Conservation (phyloP, 441 rosid genomes). For the Biscutella laevigata region DNA sequence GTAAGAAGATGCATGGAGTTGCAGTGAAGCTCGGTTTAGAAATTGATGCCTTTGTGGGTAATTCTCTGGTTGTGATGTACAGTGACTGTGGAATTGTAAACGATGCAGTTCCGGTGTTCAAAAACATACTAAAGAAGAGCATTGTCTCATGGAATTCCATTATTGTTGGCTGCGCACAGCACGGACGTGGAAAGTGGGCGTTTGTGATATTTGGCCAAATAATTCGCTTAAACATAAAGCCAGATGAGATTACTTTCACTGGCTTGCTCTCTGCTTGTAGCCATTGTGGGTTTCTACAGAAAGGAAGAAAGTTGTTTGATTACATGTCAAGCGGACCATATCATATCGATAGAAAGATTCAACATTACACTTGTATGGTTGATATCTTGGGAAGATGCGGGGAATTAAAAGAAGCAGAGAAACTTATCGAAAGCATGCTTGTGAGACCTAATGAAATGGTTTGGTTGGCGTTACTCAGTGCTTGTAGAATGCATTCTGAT, state of each 20-base stretch:
- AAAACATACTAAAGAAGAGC: conserved; percentile 34
- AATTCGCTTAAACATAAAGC: conserved; percentile 45
- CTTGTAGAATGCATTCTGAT: conserved; percentile 41
- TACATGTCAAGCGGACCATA: conserved; percentile 25
- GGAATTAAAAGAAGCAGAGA: conserved; percentile 47
- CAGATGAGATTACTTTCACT: conserved; percentile 52
- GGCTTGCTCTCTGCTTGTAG: conserved; percentile 59
- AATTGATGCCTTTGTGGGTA: conserved; percentile 52
- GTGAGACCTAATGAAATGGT: conserved; percentile 36
- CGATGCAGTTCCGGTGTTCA: conserved; percentile 43
- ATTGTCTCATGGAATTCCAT: conserved; percentile 69
- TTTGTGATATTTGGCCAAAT: conserved; percentile 45
- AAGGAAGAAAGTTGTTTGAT: conserved; percentile 35
- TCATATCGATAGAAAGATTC: conserved; percentile 29
- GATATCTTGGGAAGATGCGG: conserved; percentile 47
- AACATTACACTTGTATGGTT: conserved; percentile 50
- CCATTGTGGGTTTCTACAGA: conserved; percentile 42
- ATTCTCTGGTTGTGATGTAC: conserved; percentile 65
- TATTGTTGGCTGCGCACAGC: conserved; percentile 61
- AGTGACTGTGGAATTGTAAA: conserved; percentile 42
- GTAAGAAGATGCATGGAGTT: conserved; percentile 52
- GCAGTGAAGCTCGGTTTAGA: conserved; percentile 48
- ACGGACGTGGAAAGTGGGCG: conserved; percentile 53
- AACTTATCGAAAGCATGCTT: conserved; percentile 33
- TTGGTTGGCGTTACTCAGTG: conserved; percentile 54